Base-by-base conservation (phyloP, 352 stramenopile species). In the Pythium diclinum region DNA sequence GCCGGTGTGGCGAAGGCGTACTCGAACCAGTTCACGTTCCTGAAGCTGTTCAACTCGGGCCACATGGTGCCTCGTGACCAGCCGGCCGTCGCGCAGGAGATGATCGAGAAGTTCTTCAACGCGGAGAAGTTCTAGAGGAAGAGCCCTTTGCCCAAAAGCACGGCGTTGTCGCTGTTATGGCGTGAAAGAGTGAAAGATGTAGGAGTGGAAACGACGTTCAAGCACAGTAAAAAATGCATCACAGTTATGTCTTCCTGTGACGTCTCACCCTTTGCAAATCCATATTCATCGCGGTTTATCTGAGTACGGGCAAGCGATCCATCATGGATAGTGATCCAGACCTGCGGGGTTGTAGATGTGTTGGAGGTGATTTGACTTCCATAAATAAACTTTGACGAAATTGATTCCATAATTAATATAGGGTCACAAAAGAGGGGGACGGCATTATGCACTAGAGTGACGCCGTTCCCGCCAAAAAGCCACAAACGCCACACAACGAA, bases 61-160 rank as follows among this genome's bases (percentile, higher is more conserved):
- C 81, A 90, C 61, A 81, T 86, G 69, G 79, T 77, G n/a, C 79
- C 77, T 6, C 57, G 16, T 2, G 73, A 88, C 65, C 77, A 86
- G 63, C 81, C 81, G 1, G 59, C 65, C 8, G 72, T 83, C 11
- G 62, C 79, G 13, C 65, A 80, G 16, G 69, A 76, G 59, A 79
- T 90, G 64, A 72, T 88, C 55, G 72, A 76, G 34, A 77, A 74
- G 53, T 88, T 91, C 73, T 70, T 92, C 36, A 23, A 40, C 17
- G 65, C 68, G n/a, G 48, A 79, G 47, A 17, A 33, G 0, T 69
- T 83, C 16, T 74, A 28, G 25, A 28, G 25, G 25, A 28, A 3
- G 25, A 28, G 0, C 4, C 25, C 2, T 5, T 28, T 28, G 25
- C 1, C 25, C 25, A 28, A 28, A 28, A 28, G 25, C 25, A 3